These are phyloP conservation scores for Ramaria sp. DNA, from an alignment of 768 basidiomycete species.

Conservation along the genomic window DNA sequence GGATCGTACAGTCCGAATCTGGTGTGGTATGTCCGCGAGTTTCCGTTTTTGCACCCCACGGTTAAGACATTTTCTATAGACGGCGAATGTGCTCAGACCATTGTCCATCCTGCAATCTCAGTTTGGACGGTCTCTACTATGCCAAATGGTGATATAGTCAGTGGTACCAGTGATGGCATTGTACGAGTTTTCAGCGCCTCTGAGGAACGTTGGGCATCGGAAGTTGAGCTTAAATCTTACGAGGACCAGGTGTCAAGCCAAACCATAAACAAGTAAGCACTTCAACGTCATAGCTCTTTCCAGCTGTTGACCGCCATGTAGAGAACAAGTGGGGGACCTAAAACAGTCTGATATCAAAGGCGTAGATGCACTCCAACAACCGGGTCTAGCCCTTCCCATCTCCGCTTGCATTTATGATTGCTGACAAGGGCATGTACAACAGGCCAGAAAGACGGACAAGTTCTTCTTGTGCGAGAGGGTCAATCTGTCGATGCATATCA, in stretches of 20 bases:
- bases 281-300: background rate
- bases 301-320: slow-evolving; percentile 8
- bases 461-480: slow-evolving; percentile 80
- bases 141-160: slow-evolving; percentile 87
- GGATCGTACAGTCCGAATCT: slow-evolving; percentile 85
- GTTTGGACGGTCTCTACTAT: slow-evolving; percentile 88
- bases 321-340: slow-evolving; percentile 83
- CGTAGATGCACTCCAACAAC: slow-evolving; percentile 60
- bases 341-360: slow-evolving; percentile 88
- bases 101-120: slow-evolving; percentile 92
- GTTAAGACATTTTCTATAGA: slow-evolving; percentile 32
- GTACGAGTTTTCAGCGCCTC: slow-evolving; percentile 78
- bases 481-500: slow-evolving; percentile 85
- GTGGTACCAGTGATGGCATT: slow-evolving; percentile 79
- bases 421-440: background rate
- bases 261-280: slow-evolving; percentile 50
- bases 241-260: slow-evolving; percentile 71
- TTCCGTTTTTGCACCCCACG: background rate
- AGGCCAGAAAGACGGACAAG: slow-evolving; percentile 92
- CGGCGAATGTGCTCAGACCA: slow-evolving; percentile 79
- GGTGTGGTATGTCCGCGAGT: slow-evolving; percentile 53
- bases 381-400: slow-evolving; percentile 40
- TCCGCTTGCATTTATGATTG: background rate
- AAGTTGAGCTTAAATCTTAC: slow-evolving; percentile 52
- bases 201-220: slow-evolving; percentile 63